Percentiles rank a stretch among this genome's conserved stretches.
Evolutionary conservation across 306 rosid species (phyloP).

Genomic region (Acacia confusa): DNA sequence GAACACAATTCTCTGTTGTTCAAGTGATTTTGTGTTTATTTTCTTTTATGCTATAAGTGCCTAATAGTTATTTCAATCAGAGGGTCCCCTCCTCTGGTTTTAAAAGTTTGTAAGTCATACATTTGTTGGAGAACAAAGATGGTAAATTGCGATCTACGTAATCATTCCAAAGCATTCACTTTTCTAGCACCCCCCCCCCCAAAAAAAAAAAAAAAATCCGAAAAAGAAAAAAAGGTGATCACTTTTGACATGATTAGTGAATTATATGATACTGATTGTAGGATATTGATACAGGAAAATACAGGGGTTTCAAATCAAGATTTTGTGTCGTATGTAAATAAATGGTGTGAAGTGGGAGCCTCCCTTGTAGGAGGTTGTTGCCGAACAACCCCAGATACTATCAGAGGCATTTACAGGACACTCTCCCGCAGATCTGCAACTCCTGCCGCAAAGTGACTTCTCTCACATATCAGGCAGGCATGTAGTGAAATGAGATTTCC

Average conservation of each 20-base stretch:
- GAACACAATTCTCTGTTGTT: background rate
- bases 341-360: conserved; percentile 60
- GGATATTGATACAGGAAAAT: conserved; percentile 47
- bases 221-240: background rate
- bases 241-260: conserved; percentile 3
- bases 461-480: conserved; percentile 3
- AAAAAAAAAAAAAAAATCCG: too few species aligned
- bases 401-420: conserved; percentile 48
- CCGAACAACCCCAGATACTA: conserved; percentile 58
- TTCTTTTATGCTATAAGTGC: conserved; percentile 12
- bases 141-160: background rate
- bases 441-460: conserved; percentile 25
- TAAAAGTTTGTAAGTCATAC: background rate
- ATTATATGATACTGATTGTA: conserved; percentile 14
- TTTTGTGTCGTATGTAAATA: conserved; percentile 50
- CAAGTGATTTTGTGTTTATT: background rate
- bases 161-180: background rate
- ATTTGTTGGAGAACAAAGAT: background rate
- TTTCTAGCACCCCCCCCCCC: background rate
- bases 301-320: conserved; percentile 56
- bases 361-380: conserved; percentile 64
- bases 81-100: background rate
- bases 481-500: conserved; percentile 6
- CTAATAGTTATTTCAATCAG: background rate
- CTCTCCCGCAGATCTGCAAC: conserved; percentile 38